Evolutionary conservation across 139 green algal genomes (phyloP), one percentile per base, ranked within the genome.

Genomic region (Chlorella sp.): DNA sequence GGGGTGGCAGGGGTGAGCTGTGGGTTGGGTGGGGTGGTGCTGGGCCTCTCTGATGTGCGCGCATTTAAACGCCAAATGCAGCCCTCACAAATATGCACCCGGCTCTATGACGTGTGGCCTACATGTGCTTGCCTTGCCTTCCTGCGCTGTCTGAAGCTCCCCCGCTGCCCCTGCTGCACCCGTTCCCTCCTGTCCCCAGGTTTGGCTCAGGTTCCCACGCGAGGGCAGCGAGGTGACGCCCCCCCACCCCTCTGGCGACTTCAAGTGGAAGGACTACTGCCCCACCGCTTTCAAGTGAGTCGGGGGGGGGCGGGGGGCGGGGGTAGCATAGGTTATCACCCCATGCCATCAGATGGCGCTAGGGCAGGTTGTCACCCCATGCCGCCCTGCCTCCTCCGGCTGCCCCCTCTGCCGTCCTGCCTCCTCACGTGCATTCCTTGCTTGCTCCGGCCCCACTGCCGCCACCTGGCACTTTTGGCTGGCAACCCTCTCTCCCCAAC

Each of bases 231-330:
- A 87, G 36, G 86, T 91, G 53, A 91, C 90, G 22, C 86, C 86
- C 4, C 86, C 89, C 12, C 96, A 96, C 88, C 34, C 92, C 48
- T 93, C 61, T 4, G 69, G 90, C 66, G 95, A 97, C 88, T 99
- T 99, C 91, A 96, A 96, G 83, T 99, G 97, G 97, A 99, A 98
- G 93, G 96, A 99, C 91, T 99, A 99, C 91, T 95, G 91, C 91
- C 97, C 98, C 42, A 89, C 85, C 42, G 85, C 85, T 22, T 89
- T 89, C 85, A 81, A 88, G 84, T 88, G 84, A 88, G 84, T 15
- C 0, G 12, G 0, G 39, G 77, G 39, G 3, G 37, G 1, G 5
- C 15, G 36, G 4, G 22, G 30, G 14, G 14, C 39, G 69, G 39
- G 69, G 28, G 16, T 28, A 77, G 69, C 3, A 3, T 28, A 77